Base-by-base conservation (phyloP, 23 red algal species). In the Agarophyton chilense region DNA sequence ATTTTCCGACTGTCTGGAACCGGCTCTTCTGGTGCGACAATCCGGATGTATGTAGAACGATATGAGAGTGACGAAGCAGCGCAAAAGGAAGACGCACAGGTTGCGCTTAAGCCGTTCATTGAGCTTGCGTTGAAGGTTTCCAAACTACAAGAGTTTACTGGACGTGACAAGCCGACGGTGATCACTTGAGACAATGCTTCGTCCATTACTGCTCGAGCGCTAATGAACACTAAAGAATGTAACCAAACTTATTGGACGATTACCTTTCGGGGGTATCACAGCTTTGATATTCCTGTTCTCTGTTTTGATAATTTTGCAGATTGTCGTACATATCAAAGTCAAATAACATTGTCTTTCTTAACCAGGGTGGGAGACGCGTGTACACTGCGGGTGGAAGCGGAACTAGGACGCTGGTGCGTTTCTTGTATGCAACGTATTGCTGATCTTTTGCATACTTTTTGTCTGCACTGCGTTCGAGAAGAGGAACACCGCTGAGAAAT, bases 41-140 rank as follows among this genome's bases (percentile, higher is more conserved):
- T 99, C 41, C 97, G 97, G 19, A 81, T 99, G 77, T 99, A 99
- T 66, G 82, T 96, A 14, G 97, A 99, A 54, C 72, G 82, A 33
- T 99, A 95, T 64, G 87, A 87, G 62, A 29, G 40, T 49, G 72
- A 68, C 19, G 76, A 94, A 29, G 65, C 43, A 31, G 63, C 64
- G 24, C 68, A 82, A 31, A 60, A 44, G 32, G 26, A 77, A 26
- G 79, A 92, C 44, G 84, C 84, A 2, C 70, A 93, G 72, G 79
- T 55, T 21, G 93, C 88, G 13, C 56, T 99, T 10, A 89, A 88
- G 47, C 78, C 66, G 7, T 74, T 96, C 40, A 82, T 96, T 55
- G 82, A 94, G 7, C 53, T 96, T 43, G 97, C 93, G 31, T 76
- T 96, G 45, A 31, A 79, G 22, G 85, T 98, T 9, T 79, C 79